Evolutionary conservation across 164 flowering plant species (phyloP), one percentile per base, ranked within the genome.

Genomic region (Cinnamomum chago): DNA sequence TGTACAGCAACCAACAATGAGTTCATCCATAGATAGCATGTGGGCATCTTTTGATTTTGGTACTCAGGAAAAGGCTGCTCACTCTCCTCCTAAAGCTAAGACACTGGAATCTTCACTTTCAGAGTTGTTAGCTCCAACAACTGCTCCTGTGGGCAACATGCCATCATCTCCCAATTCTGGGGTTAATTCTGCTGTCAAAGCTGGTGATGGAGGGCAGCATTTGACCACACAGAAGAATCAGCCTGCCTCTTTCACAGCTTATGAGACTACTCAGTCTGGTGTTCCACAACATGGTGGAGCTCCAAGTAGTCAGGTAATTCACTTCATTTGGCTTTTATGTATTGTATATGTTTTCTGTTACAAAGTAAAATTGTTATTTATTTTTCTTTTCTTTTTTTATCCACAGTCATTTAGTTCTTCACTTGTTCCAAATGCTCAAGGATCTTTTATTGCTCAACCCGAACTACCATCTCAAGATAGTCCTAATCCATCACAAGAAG

Each of bases 11-110:
- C 81, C 88, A n/a, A 20, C 76, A 64, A 64, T 79, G 23, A 79
- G 51, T 79, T 72, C 93, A 47, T 58, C 82, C 67, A 74, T 58
- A 81, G 84, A 75, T 64, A 73, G 81, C 68, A 85, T 93, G 74
- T 96, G 99, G 99, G 99, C 99, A 58, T 91, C 90, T 73, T 94
- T 96, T 86, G 98, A 90, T 85, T 71, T 81, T 65, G 72, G 81
- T 58, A 60, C 89, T 2, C 84, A 83, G 67, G 79, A 79, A 13
- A 85, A 83, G 68, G 83, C 60, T 27, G 70, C 88, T 70, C 86
- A 80, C 67, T 75, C 88, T 58, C 83, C 91, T 58, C 75, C 89
- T 58, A 87, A 72, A 77, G 68, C 74, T 51, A 85, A 81, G 79
- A 62, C 86, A 6, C 65, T 94, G 77, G 93, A 87, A 40, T 86